Evolutionary conservation across 805 yeast species (phyloP).

Genomic region (Yarrowia sp.): DNA sequence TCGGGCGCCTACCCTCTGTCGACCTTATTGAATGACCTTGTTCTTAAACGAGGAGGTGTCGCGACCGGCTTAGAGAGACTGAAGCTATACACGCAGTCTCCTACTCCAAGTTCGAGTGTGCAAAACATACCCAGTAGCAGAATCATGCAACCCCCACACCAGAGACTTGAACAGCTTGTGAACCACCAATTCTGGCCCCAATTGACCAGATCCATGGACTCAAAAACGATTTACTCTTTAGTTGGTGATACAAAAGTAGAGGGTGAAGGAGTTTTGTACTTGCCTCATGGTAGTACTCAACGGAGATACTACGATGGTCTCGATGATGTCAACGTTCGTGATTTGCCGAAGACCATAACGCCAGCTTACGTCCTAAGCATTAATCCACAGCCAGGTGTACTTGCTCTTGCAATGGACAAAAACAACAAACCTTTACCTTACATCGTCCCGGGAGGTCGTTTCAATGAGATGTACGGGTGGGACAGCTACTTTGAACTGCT

Average conservation of each 20-base stretch:
- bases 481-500: slow-evolving; percentile 92
- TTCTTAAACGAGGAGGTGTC: slow-evolving; percentile 71
- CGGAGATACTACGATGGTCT: slow-evolving; percentile 67
- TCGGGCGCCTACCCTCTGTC: slow-evolving; percentile 91
- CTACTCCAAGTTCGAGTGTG: too few relatives aligned
- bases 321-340: slow-evolving; percentile 71
- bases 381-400: slow-evolving; percentile 82
- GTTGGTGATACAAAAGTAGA: slow-evolving; percentile 80
- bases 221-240: slow-evolving; percentile 66
- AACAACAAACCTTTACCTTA: slow-evolving; percentile 72
- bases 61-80: slow-evolving; percentile 53
- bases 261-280: slow-evolving; percentile 75
- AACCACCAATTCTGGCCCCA: slow-evolving; percentile 80
- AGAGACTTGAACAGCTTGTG: slow-evolving; percentile 74
- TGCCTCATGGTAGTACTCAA: slow-evolving; percentile 78
- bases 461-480: slow-evolving; percentile 98
- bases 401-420: slow-evolving; percentile 76
- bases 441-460: slow-evolving; percentile 96
- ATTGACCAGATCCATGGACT: slow-evolving; percentile 74
- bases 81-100: background rate
- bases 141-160: slow-evolving; percentile 78
- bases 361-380: slow-evolving; percentile 79
- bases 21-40: slow-evolving; percentile 84
- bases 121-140: background rate
- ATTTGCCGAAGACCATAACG: slow-evolving; percentile 75